phyloP scores from a whole-genome alignment of 768 basidiomycete species.

The Psilocybe sp. region DNA sequence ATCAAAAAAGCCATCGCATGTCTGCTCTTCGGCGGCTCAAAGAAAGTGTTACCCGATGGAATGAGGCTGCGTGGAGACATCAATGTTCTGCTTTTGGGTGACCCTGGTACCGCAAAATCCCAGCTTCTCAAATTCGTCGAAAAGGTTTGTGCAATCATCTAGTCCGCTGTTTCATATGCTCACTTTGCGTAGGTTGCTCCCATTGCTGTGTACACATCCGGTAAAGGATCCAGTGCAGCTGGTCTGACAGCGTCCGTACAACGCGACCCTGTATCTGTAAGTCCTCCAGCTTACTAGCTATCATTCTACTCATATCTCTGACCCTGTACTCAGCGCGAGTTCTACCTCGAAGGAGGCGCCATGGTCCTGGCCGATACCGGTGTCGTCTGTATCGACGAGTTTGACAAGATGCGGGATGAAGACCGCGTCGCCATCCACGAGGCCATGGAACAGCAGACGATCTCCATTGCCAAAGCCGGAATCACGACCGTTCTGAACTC shows the following conservation, averaged over 20 bases:
- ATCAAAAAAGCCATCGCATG: slow-evolving; percentile 98
- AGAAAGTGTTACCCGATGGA: slow-evolving; percentile 95
- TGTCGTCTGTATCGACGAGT: slow-evolving; percentile 99
- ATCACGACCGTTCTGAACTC: slow-evolving; percentile 98
- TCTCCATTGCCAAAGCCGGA: slow-evolving; percentile 98
- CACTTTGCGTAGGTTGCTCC: slow-evolving; percentile 73
- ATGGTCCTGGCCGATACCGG: slow-evolving; percentile 99
- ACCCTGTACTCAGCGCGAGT: slow-evolving; percentile 69
- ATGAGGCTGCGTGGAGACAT: slow-evolving; percentile 97
- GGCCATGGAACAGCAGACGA: slow-evolving; percentile 99
- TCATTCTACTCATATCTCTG: slow-evolving; percentile 4
- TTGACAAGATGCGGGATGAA: slow-evolving; percentile 99
- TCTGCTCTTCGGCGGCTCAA: slow-evolving; percentile 95
- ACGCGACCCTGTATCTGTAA: slow-evolving; percentile 84
- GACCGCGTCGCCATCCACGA: slow-evolving; percentile 99
- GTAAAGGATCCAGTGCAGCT: slow-evolving; percentile 97
- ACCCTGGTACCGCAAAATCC: slow-evolving; percentile 98
- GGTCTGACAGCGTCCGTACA: slow-evolving; percentile 98
- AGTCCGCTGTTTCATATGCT: neutral
- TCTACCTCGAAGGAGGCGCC: slow-evolving; percentile 97
- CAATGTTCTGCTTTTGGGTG: slow-evolving; percentile 93
- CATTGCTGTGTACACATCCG: slow-evolving; percentile 97
- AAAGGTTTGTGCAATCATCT: slow-evolving; percentile 51
- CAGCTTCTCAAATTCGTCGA: slow-evolving; percentile 98
- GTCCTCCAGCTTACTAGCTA: slow-evolving; percentile 21